A percentile compares a stretch with the other conserved stretches of the same genome.
These are phyloP conservation scores for Fusarium sp. DNA, from an alignment of 2,329 filamentous ascomycete species.

Conservation along the genomic window DNA sequence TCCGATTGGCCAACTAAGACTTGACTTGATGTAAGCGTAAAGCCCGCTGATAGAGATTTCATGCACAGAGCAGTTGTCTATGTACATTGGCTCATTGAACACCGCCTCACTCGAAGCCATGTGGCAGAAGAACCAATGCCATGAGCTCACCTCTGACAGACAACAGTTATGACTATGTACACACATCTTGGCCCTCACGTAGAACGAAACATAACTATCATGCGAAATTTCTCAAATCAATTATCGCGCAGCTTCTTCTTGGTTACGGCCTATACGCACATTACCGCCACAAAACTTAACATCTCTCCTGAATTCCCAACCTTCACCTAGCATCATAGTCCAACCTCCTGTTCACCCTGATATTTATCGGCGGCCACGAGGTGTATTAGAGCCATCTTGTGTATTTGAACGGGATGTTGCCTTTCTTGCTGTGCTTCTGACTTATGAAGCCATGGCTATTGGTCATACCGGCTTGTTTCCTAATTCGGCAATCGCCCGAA, in stretches of 20 bases:
- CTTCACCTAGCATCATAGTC: background rate
- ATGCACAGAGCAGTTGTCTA: background rate
- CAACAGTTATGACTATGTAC: background rate
- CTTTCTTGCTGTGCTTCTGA: background rate
- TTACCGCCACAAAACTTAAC: background rate
- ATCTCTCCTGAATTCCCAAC: background rate
- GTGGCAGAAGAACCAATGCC: background rate
- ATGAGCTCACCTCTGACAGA: background rate
- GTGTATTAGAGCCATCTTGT: too few species aligned
- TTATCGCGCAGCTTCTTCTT: background rate
- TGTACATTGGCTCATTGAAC: background rate
- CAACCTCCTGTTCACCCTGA: background rate
- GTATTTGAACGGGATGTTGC: background rate
- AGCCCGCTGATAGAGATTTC: background rate
- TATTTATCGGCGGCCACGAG: background rate
- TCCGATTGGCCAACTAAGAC: background rate
- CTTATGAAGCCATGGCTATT: background rate
- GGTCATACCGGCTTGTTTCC: background rate
- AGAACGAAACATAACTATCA: background rate
- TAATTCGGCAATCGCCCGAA: background rate
- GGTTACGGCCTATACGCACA: background rate
- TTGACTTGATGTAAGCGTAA: background rate
- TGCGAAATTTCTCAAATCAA: too few species aligned
- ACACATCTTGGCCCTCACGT: background rate
- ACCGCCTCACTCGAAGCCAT: background rate